Conservation (phyloP, 345 rosid genomes). For the Tarenaya hassleriana region DNA sequence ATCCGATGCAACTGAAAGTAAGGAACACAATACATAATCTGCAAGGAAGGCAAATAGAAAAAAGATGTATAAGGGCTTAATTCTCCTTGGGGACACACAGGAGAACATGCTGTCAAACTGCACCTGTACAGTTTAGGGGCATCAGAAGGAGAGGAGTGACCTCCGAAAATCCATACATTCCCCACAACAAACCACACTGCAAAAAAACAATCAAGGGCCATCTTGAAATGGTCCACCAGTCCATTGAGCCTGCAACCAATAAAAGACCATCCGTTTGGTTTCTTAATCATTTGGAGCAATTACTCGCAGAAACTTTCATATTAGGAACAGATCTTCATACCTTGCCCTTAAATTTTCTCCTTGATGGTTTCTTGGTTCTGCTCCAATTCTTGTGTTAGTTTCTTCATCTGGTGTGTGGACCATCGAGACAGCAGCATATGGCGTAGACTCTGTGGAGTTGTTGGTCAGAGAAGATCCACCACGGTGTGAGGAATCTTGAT, state of each 20-base stretch:
- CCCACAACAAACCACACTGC: slow-evolving; percentile 97
- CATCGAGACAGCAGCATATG: slow-evolving; percentile 58
- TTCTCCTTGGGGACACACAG: slow-evolving; percentile 1
- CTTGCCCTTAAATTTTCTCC: slow-evolving; percentile 38
- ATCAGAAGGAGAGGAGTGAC: slow-evolving; percentile 62
- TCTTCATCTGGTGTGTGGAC: slow-evolving; percentile 54
- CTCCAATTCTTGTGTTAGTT: slow-evolving; percentile 24
- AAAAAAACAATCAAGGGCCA: slow-evolving; percentile 86
- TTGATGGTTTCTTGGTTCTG: slow-evolving; percentile 30
- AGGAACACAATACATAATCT: slow-evolving; percentile 90
- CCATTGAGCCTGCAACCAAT: slow-evolving; percentile 51
- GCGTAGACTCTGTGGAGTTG: slow-evolving; percentile 39
- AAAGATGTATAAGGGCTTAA: slow-evolving; percentile 2
- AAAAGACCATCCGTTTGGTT: not conserved
- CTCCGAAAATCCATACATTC: slow-evolving; percentile 92
- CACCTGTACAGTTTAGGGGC: slow-evolving; percentile 90
- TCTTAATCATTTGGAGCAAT: slow-evolving; percentile 6
- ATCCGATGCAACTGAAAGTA: slow-evolving; percentile 86
- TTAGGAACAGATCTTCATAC: slow-evolving; percentile 25
- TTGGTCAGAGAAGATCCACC: slow-evolving; percentile 36
- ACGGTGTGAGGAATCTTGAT: slow-evolving; percentile 38
- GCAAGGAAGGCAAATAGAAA: slow-evolving; percentile 29
- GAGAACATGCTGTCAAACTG: not conserved
- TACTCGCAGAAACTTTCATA: too few relatives aligned
- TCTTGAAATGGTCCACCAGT: slow-evolving; percentile 73